phyloP scores from a whole-genome alignment of 148 eudicot genomes.

The Vaccinium vitisidaea region DNA sequence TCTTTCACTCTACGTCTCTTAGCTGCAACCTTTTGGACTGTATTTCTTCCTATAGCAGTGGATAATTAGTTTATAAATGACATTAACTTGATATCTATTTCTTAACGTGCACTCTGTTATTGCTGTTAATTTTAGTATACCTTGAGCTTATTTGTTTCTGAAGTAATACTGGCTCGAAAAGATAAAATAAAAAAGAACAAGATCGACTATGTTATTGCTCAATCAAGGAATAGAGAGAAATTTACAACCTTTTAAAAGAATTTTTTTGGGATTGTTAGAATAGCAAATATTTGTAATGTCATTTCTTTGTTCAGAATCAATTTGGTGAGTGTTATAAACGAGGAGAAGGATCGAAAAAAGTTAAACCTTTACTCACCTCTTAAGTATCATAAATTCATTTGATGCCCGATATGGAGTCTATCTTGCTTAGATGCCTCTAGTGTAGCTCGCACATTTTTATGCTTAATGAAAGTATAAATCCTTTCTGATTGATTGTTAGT shows the following conservation, averaged over 20 bases:
- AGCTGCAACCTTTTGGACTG: neutral
- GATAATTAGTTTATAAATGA: neutral
- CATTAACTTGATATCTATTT: neutral
- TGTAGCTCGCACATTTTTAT: neutral
- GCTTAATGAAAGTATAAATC: neutral
- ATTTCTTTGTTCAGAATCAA: neutral
- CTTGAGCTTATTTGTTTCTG: neutral
- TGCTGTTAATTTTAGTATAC: neutral
- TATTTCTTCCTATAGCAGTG: neutral
- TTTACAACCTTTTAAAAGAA: neutral
- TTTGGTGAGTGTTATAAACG: neutral
- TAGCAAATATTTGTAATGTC: neutral
- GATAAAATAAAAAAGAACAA: neutral
- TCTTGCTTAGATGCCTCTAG: conserved; percentile 8
- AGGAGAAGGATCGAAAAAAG: neutral
- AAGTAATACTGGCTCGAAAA: neutral
- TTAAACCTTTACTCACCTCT: neutral
- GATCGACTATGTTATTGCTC: neutral
- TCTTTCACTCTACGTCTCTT: neutral
- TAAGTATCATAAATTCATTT: neutral
- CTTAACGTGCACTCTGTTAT: neutral
- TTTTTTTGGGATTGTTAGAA: neutral
- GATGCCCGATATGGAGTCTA: neutral
- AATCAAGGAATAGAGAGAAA: neutral
- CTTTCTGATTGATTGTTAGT: neutral